Base-by-base conservation (phyloP, 805 yeast species). In the Cyberlindnera lachancei region DNA sequence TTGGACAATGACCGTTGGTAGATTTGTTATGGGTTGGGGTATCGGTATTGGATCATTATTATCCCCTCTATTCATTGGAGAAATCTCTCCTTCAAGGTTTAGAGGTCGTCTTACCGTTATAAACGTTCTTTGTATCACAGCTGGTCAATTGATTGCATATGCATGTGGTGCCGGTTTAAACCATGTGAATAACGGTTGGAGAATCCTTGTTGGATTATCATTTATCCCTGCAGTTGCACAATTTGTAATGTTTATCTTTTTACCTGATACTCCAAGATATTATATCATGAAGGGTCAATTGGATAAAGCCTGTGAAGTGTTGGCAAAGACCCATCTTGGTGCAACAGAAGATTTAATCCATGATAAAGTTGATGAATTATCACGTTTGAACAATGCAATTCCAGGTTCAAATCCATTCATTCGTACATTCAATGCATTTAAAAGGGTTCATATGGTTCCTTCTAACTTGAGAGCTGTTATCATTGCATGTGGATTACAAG, bases 221-320 rank as follows among this genome's bases (percentile, higher is more conserved):
- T 72, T 92, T 64, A 72, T 90, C 18, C 97, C 97, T 11, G 83
- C 95, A 6, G 78, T 69, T 13, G 42, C 77, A 18, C 97, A 90
- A 62, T 71, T 84, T 55, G 64, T 66, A 15, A 69, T 85, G 30
- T 88, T 92, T 54, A 56, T 75, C 49, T 88, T 85, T 63, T 70
- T 90, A 57, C 97, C 98, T 10, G 98, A 90, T 52, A 87, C 97
- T 10, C 98, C 98, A 37, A 74, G 98, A 56, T 90, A 62, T 55
- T 76, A 90, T 49, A 77, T 90, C 29, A 75, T 82, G 66, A 72
- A 75, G 41, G 81, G 82, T 32, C 63, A 73, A 30, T 43, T 64
- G 15, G 85, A 75, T 3, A 64, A 63, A 40, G 97, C 97, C 13
- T 68, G 67, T 27, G 52, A 58, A 9, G 94, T 87, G 4, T 59